These are phyloP conservation scores for Phlyctochytrium bullatum DNA, from an alignment of 192 early-diverging fungal species.

Conservation along the genomic window DNA sequence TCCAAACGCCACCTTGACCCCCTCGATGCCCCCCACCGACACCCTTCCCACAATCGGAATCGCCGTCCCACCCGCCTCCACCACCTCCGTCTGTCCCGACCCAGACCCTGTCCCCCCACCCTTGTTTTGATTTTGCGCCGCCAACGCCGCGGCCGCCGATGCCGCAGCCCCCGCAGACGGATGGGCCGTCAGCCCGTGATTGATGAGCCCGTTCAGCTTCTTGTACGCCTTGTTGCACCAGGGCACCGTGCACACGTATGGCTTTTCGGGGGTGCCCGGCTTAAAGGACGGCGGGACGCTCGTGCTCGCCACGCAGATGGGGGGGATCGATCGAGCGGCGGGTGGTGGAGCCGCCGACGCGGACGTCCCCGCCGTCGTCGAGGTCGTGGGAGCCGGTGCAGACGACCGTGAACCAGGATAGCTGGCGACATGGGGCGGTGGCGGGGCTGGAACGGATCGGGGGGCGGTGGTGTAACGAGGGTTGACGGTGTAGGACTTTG, in stretches of 20 bases:
- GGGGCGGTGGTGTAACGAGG: too few species aligned
- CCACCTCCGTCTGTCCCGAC: too few species aligned
- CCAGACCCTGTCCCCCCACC: neutral
- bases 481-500: too few species aligned
- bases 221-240: slow-evolving; percentile 18
- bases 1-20: slow-evolving; percentile 10
- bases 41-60: slow-evolving; percentile 10
- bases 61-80: neutral
- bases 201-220: slow-evolving; percentile 12
- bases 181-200: slow-evolving; percentile 16
- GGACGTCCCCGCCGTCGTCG: neutral
- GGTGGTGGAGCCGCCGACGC: neutral
- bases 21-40: neutral
- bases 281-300: neutral
- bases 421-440: too few species aligned
- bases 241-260: slow-evolving; percentile 13
- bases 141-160: neutral
- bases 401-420: neutral
- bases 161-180: neutral
- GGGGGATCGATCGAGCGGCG: neutral
- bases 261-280: neutral
- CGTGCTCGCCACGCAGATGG: neutral
- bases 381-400: neutral
- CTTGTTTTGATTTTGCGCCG: neutral
- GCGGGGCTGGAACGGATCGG: too few species aligned